Conservation (phyloP, 371 early-diverging fungal species). For the Dinochytrium kinnereticum region DNA sequence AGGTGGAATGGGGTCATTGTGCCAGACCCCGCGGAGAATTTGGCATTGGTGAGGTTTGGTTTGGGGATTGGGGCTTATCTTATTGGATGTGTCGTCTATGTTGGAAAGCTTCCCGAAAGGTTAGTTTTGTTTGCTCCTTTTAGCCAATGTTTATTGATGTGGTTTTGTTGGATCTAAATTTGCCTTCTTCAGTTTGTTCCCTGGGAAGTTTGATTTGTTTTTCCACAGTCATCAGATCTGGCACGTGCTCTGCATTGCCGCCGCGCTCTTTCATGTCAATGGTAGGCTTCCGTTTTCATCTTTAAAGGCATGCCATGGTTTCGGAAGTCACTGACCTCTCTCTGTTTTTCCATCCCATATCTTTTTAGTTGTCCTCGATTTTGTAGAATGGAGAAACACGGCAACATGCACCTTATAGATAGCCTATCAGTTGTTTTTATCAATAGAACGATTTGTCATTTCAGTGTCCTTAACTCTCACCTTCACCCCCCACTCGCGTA, state of each 20-base stretch:
- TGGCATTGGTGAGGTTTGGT: conserved; percentile 14
- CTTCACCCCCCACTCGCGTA: too few species aligned
- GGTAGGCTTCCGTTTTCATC: conserved; percentile 3
- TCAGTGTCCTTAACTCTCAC: too few species aligned
- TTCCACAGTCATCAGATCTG: conserved; percentile 81
- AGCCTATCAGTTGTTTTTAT: too few species aligned
- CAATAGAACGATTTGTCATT: too few species aligned
- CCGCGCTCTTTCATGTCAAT: conserved; percentile 29
- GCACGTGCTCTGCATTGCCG: conserved; percentile 68
- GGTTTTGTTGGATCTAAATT: conserved; percentile 25
- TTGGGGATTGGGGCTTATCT: conserved; percentile 25
- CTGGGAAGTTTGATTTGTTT: conserved; percentile 75
- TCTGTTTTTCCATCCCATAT: neutral
- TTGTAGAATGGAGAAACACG: conserved; percentile 15
- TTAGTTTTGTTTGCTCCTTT: neutral
- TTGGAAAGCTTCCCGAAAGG: conserved; percentile 74
- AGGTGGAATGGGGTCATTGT: neutral
- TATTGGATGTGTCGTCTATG: conserved; percentile 60
- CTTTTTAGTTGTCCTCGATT: conserved; percentile 11
- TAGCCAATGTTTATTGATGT: neutral
- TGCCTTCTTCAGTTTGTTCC: conserved; percentile 35
- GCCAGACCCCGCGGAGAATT: conserved; percentile 15
- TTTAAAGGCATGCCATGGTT: too few species aligned
- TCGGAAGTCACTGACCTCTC: neutral
- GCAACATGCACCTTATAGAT: neutral